These are phyloP conservation scores for Trichosporon sp. DNA, from an alignment of 1,284 basidiomycete genomes.

Conservation along the genomic window DNA sequence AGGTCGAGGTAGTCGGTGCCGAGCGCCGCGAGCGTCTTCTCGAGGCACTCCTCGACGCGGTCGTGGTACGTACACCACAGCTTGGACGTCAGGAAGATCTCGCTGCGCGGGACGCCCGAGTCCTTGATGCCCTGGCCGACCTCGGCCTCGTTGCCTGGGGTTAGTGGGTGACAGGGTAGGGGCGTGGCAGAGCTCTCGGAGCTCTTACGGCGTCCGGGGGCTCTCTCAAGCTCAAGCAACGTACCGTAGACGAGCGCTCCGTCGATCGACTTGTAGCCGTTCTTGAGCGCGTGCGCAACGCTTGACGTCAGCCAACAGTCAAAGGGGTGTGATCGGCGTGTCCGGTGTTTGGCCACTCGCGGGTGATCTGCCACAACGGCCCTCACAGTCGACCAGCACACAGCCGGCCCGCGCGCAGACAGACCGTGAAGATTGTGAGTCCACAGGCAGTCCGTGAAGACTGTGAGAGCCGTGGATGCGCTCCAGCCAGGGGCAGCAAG, in stretches of 20 bases:
- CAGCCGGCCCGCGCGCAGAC: too few species aligned
- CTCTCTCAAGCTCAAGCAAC: background rate
- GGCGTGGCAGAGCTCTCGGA: too few species aligned
- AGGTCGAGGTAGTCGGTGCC: constrained; percentile 75
- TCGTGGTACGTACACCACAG: constrained; percentile 53
- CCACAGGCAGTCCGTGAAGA: too few species aligned
- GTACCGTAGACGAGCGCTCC: constrained; percentile 59
- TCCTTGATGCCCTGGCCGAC: constrained; percentile 76
- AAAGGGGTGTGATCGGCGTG: background rate
- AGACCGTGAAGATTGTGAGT: too few species aligned
- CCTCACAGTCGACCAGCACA: too few species aligned
- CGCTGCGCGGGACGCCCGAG: constrained; percentile 69
- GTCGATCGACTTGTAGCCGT: constrained; percentile 73
- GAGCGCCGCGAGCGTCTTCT: constrained; percentile 68
- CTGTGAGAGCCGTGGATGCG: too few species aligned
- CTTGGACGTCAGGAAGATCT: constrained; percentile 68
- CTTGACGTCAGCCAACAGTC: background rate
- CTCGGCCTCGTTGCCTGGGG: constrained; percentile 68
- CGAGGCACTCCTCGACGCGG: constrained; percentile 59
- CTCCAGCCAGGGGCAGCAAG: too few species aligned
- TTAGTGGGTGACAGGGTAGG: background rate
- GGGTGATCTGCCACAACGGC: too few species aligned
- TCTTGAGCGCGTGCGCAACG: constrained; percentile 67
- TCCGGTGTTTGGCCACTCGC: too few species aligned
- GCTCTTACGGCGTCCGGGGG: too few species aligned